These are phyloP conservation scores for Aspergillus calidoustus DNA, from an alignment of 2,329 filamentous ascomycete genomes.

Conservation along the genomic window DNA sequence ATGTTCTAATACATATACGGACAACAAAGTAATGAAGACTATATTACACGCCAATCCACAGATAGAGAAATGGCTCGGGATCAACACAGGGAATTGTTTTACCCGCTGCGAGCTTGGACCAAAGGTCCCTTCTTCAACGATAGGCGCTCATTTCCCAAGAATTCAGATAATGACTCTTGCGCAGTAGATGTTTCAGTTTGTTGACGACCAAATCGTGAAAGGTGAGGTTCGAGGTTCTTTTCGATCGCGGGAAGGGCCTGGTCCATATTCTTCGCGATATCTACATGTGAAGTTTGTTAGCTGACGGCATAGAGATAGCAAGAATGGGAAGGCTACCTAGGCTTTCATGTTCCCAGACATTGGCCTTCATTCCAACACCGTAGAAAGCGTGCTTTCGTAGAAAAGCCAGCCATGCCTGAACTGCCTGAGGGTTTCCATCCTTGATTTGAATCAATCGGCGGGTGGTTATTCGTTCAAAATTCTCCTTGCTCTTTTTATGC, in stretches of 20 bases:
- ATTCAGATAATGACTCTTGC: slow-evolving; percentile 36
- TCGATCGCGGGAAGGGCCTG: slow-evolving; percentile 42
- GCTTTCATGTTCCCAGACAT: slow-evolving; percentile 85
- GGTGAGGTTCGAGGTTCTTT: slow-evolving; percentile 44
- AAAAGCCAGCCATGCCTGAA: slow-evolving; percentile 91
- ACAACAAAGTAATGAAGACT: neutral
- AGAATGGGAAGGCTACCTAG: slow-evolving; percentile 59
- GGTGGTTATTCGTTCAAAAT: slow-evolving; percentile 90
- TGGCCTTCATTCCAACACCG: slow-evolving; percentile 98
- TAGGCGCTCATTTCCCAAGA: slow-evolving; percentile 44
- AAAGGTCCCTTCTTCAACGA: slow-evolving; percentile 41
- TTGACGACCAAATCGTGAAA: slow-evolving; percentile 48
- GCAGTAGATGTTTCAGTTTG: slow-evolving; percentile 31
- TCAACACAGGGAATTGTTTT: neutral
- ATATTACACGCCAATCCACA: slow-evolving; percentile 6
- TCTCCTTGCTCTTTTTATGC: slow-evolving; percentile 96
- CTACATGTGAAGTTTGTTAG: slow-evolving; percentile 27
- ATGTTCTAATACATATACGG: neutral
- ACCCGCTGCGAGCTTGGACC: slow-evolving; percentile 37
- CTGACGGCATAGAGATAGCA: neutral
- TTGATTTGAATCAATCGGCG: slow-evolving; percentile 88
- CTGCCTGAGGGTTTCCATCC: slow-evolving; percentile 85
- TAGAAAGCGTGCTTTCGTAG: slow-evolving; percentile 90
- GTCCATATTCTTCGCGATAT: slow-evolving; percentile 49
- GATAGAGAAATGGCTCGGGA: neutral